Evolutionary conservation across 2,329 filamentous ascomycete genomes (phyloP).

Genomic region (Curvularia hawaiiensis): DNA sequence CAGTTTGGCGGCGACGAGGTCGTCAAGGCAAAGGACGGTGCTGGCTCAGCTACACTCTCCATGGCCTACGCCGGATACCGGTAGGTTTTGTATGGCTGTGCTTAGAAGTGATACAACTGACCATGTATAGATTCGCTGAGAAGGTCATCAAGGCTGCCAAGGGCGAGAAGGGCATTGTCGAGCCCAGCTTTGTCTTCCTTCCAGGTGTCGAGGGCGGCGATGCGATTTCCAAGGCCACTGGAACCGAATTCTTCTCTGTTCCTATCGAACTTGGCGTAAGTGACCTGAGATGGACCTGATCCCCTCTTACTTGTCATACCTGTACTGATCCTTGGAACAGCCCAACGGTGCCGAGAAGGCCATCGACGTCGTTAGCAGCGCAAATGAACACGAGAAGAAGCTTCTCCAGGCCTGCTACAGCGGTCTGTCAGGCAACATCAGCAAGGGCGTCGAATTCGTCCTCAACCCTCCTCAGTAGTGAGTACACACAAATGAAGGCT

Average conservation of each 20-base stretch:
- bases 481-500: slow-evolving; percentile 15
- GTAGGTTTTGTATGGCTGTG: not conserved
- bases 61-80: slow-evolving; percentile 95
- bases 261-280: slow-evolving; percentile 94
- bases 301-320: not conserved
- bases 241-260: slow-evolving; percentile 92
- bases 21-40: slow-evolving; percentile 91
- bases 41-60: slow-evolving; percentile 87
- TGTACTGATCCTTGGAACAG: slow-evolving; percentile 53
- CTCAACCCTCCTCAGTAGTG: slow-evolving; percentile 71
- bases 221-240: slow-evolving; percentile 81
- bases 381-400: slow-evolving; percentile 87
- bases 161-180: slow-evolving; percentile 90
- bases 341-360: slow-evolving; percentile 85
- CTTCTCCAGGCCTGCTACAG: slow-evolving; percentile 76
- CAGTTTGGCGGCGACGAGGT: slow-evolving; percentile 99
- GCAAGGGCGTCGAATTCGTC: slow-evolving; percentile 90
- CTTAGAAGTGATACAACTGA: not conserved
- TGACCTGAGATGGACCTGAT: slow-evolving; percentile 24
- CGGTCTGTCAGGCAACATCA: slow-evolving; percentile 89
- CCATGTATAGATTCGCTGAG: slow-evolving; percentile 73
- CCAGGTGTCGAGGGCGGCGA: slow-evolving; percentile 87
- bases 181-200: slow-evolving; percentile 96
- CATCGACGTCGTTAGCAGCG: slow-evolving; percentile 74
- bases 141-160: slow-evolving; percentile 86